These are phyloP conservation scores for Globisporangium okanoganense DNA, from an alignment of 352 stramenopile species.

Conservation along the genomic window DNA sequence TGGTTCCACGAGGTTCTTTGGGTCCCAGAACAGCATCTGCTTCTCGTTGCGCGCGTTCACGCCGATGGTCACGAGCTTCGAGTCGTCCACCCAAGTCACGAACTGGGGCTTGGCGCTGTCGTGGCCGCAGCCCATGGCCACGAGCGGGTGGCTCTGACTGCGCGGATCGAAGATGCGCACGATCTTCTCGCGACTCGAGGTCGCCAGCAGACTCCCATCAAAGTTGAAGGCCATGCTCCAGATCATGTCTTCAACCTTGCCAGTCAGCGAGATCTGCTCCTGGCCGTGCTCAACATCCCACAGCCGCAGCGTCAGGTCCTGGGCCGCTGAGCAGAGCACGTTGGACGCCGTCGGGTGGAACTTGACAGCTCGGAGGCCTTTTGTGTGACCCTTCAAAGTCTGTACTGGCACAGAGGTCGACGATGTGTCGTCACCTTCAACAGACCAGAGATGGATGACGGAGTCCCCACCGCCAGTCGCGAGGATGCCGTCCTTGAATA, in stretches of 20 bases:
- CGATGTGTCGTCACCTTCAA: conserved; percentile 15
- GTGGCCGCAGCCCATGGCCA: conserved; percentile 66
- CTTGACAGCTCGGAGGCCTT: conserved; percentile 47
- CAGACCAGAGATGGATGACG: conserved; percentile 60
- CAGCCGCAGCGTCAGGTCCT: conserved; percentile 64
- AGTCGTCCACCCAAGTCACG: conserved; percentile 47
- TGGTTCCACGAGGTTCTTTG: conserved; percentile 64
- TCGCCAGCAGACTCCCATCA: conserved; percentile 61
- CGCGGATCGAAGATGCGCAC: conserved; percentile 76
- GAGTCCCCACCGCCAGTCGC: conserved; percentile 55
- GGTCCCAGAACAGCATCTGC: conserved; percentile 72
- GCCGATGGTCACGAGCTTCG: conserved; percentile 49
- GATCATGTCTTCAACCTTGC: conserved; percentile 67
- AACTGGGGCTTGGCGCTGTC: conserved; percentile 69
- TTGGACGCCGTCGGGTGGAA: conserved; percentile 65
- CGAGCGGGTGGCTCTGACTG: conserved; percentile 32
- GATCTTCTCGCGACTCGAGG: conserved; percentile 63
- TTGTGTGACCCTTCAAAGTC: conserved; percentile 45
- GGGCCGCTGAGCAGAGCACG: conserved; percentile 53
- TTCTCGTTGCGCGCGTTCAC: conserved; percentile 60
- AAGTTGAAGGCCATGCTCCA: conserved; percentile 74
- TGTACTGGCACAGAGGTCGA: conserved; percentile 12
- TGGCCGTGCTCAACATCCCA: conserved; percentile 64
- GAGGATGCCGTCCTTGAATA: conserved; percentile 49
- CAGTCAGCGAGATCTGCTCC: conserved; percentile 35